A percentile compares a stretch with the other conserved stretches of the same genome.
These are phyloP conservation scores for Beta corolliflora DNA, from an alignment of 179 eudicot genomes.

Conservation along the genomic window DNA sequence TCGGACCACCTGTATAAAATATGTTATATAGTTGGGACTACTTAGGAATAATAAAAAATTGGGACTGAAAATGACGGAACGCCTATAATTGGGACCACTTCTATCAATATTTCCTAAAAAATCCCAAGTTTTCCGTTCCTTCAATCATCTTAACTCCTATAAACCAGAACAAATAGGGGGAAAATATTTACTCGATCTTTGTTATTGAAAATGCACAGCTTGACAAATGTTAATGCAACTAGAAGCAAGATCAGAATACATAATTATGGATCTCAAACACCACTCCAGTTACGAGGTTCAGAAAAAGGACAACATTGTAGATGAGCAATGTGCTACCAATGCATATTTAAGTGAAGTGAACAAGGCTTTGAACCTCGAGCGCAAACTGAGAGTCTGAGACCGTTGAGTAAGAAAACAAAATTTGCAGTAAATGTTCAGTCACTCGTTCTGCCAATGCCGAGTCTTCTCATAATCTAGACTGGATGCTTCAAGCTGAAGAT, in stretches of 20 bases:
- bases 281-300: background rate
- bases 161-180: no score
- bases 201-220: background rate
- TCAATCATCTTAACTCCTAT: no score
- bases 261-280: background rate
- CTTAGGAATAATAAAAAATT: no score
- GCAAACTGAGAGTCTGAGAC: background rate
- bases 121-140: no score
- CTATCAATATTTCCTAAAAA: no score
- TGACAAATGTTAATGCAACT: background rate
- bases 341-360: background rate
- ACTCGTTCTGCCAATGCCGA: background rate
- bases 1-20: no score
- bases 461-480: conserved; percentile 8
- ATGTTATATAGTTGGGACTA: no score
- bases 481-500: background rate
- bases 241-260: background rate
- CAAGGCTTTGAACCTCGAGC: background rate
- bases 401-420: background rate
- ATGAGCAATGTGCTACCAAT: background rate
- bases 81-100: no score
- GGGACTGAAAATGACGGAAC: no score
- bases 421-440: background rate
- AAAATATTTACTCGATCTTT: background rate
- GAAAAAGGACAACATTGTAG: background rate